Evolutionary conservation across 2,329 filamentous ascomycete species (phyloP).

Genomic region (Fusarium ambrosium): DNA sequence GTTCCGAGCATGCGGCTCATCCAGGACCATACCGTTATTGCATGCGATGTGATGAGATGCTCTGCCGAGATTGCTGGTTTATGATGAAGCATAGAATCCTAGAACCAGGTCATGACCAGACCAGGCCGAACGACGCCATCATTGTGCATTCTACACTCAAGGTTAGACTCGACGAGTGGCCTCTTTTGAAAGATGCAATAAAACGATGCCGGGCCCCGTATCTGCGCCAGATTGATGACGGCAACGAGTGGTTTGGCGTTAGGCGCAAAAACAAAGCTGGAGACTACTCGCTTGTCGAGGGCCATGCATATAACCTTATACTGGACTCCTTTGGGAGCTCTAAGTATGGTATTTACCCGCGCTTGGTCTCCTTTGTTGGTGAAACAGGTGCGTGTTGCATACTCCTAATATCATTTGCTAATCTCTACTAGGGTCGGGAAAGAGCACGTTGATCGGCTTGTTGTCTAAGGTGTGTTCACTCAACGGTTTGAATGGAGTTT

Average conservation of each 20-base stretch:
- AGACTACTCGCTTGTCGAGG: not conserved
- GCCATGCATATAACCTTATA: not conserved
- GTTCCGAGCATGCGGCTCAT: rapidly evolving
- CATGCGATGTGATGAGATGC: not conserved
- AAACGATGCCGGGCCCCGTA: not conserved
- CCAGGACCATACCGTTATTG: rapidly evolving
- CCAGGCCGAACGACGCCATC: not conserved
- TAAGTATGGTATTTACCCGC: rapidly evolving
- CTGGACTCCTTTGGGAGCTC: rapidly evolving
- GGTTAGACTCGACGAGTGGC: not conserved
- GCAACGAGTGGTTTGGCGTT: not conserved
- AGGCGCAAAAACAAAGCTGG: not conserved
- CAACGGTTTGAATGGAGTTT: not conserved
- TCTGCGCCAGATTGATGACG: not conserved
- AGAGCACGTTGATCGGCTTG: not conserved
- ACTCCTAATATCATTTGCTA: not conserved
- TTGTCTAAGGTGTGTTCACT: not conserved
- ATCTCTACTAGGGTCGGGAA: not conserved
- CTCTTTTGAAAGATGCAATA: not conserved
- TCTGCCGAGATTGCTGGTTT: not conserved
- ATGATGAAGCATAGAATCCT: rapidly evolving
- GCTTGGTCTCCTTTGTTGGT: not conserved
- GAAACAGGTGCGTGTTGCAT: not conserved
- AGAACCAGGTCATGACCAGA: rapidly evolving
- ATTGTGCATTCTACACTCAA: not conserved